Evolutionary conservation across 768 basidiomycete species (phyloP), one percentile per base, ranked within the genome.

Genomic region (Leccinum disarticulatum): DNA sequence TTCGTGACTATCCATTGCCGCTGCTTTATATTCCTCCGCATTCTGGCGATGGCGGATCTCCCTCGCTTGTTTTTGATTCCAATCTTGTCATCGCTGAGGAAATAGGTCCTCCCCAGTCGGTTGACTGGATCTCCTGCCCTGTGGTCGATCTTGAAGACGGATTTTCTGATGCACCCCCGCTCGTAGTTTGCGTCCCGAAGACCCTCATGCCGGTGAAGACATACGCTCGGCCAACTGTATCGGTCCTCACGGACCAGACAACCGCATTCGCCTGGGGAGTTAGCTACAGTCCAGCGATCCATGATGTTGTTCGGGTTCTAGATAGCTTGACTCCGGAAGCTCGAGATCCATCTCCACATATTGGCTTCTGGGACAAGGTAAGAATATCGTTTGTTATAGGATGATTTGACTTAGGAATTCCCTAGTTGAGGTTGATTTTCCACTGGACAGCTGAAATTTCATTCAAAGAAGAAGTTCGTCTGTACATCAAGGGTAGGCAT

Each of bases 281-380:
- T 48, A 95, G 94, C 62, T 91, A 93, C 62, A 83, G 84, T 49
- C 88, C 94, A 17, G 88, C 87, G 2, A 90, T 91, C 25, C 91
- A 95, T 69, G 95, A 97, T 69, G 71, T 97, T 49, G 87, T 91
- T 80, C 83, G 86, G 49, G 80, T 95, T 19, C 69, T 98, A 28
- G 95, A 97, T 58, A 87, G 87, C 2, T 69, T 98, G 56, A 84
- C 90, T 3, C 86, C 86, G 63, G 80, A 90, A 19, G 84, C 91
- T 53, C 81, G 84, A 49, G 95, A 98, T 73, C 79, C 84, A 22
- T 95, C 93, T 2, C 90, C 92, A 13, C 80, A 83, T 10, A 68
- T 96, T 61, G 95, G 94, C 7, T 96, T 97, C 71, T 97, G 95
- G 95, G 95, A 98, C 72, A 98, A 97, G 81, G 87, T 90, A 60